Evolutionary conservation across 129 eudicot species (phyloP).

Genomic region (Flaveria sonorensis): DNA sequence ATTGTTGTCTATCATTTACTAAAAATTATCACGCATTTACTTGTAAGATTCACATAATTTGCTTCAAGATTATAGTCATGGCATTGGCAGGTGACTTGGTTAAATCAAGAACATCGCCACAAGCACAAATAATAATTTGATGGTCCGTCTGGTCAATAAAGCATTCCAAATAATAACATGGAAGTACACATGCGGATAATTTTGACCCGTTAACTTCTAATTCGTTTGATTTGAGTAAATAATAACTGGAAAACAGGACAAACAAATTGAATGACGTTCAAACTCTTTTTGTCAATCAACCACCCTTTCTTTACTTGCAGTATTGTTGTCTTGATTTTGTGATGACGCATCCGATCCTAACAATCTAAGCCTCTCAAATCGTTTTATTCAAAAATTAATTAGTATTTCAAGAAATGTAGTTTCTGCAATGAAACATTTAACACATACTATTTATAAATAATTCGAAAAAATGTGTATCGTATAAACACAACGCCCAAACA

Average conservation of each 20-base stretch:
- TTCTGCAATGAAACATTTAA: not conserved
- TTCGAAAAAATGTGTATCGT: not conserved
- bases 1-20: not conserved
- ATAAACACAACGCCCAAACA: not conserved
- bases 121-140: not conserved
- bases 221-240: not conserved
- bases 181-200: no score
- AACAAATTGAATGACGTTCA: not conserved
- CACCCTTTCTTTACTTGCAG: not conserved
- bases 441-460: not conserved
- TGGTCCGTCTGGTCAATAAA: not conserved
- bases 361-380: not conserved
- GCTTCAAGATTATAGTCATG: not conserved
- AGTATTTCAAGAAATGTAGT: not conserved
- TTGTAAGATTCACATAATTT: not conserved
- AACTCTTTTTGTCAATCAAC: no score
- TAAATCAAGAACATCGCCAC: not conserved
- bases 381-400: no score
- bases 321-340: no score
- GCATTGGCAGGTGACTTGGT: not conserved
- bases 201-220: not conserved
- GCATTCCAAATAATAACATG: not conserved
- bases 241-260: no score
- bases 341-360: not conserved
- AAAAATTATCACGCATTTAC: not conserved